phyloP scores from a whole-genome alignment of 2,329 filamentous ascomycete genomes.

The Knoxdaviesia capensis region DNA sequence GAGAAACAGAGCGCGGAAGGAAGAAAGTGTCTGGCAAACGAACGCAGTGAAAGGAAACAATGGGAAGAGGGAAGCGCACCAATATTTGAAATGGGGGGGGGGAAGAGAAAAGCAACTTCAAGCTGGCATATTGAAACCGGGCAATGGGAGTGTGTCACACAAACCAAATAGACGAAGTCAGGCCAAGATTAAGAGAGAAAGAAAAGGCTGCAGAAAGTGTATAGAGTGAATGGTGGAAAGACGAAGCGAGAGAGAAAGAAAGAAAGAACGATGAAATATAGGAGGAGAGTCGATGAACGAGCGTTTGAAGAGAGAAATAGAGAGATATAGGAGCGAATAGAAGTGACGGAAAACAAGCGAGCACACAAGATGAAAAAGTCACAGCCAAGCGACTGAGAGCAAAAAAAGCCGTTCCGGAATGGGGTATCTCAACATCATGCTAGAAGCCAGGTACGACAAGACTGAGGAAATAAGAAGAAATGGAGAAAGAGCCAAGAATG shows the following conservation, averaged over 20 bases:
- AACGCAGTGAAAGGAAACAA: background rate
- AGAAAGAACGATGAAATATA: background rate
- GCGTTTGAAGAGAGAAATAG: too few relatives aligned
- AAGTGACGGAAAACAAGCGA: too few relatives aligned
- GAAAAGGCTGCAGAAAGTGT: background rate
- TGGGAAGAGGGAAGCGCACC: background rate
- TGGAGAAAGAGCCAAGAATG: too few relatives aligned
- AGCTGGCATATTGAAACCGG: background rate
- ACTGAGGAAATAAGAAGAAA: too few relatives aligned
- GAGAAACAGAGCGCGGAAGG: background rate
- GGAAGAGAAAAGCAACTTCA: background rate
- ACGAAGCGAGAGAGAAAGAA: background rate
- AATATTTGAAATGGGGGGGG: background rate
- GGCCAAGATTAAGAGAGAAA: background rate
- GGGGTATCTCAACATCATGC: background rate
- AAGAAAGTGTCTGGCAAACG: too few relatives aligned
- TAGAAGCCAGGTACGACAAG: background rate
- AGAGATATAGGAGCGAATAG: too few relatives aligned
- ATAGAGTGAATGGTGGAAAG: background rate
- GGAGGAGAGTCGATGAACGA: too few relatives aligned
- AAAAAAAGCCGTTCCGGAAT: background rate
- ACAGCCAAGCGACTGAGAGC: background rate
- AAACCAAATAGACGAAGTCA: conserved; percentile 1
- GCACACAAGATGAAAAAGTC: too few relatives aligned
- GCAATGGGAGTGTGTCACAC: background rate